Conservation (phyloP, 306 rosid genomes). For the Cucumis cinereus region DNA sequence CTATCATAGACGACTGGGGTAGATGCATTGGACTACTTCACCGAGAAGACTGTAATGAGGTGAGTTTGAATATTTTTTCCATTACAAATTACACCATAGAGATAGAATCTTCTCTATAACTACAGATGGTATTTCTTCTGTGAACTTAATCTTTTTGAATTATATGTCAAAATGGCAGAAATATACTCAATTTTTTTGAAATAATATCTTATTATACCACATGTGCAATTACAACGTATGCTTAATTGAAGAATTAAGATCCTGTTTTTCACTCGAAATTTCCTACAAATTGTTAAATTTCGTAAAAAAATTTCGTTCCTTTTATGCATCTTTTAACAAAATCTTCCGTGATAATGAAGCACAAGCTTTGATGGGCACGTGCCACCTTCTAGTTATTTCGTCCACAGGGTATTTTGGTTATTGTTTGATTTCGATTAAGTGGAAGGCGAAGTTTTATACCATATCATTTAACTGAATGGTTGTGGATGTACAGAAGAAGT, state of each 20-base stretch:
- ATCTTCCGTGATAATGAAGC: neutral
- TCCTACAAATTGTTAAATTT: neutral
- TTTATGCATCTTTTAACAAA: neutral
- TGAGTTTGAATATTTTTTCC: constrained; percentile 1
- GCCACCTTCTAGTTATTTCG: neutral
- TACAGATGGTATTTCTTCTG: neutral
- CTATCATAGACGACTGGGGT: constrained; percentile 69
- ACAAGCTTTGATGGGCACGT: neutral
- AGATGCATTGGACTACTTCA: constrained; percentile 64
- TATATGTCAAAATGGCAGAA: neutral
- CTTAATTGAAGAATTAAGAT: neutral
- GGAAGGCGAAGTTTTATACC: neutral
- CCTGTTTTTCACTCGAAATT: neutral
- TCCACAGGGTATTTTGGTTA: neutral
- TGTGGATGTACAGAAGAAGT: neutral
- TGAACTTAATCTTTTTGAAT: neutral
- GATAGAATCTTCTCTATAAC: neutral
- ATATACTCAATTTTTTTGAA: neutral
- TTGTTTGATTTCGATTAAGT: neutral
- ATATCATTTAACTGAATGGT: neutral
- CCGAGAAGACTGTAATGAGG: constrained; percentile 68
- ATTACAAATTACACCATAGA: neutral
- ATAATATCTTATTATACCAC: neutral
- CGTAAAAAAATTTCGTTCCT: neutral
- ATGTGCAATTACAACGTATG: neutral